Evolutionary conservation across 345 rosid species (phyloP).

Genomic region (Bruguiera parviflora): DNA sequence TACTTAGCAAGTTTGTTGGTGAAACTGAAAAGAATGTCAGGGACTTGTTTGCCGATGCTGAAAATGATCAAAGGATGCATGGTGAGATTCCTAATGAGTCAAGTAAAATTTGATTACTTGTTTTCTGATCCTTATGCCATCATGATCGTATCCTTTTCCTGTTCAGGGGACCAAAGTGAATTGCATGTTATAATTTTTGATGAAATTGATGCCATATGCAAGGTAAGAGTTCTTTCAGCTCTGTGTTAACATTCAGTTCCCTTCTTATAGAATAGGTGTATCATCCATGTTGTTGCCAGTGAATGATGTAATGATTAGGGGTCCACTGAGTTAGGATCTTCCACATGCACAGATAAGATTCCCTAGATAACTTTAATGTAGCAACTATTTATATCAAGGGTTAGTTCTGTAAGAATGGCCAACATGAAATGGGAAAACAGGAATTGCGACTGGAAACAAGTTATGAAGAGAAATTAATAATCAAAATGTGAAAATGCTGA

Average conservation of each 20-base stretch:
- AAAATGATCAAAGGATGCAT: conserved; percentile 74
- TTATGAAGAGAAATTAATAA: too few species aligned
- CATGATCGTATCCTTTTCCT: conserved; percentile 13
- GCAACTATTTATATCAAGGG: too few species aligned
- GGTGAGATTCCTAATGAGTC: conserved; percentile 43
- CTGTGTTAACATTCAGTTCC: background rate
- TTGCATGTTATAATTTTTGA: conserved; percentile 96
- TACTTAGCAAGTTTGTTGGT: conserved; percentile 96
- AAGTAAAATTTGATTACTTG: background rate
- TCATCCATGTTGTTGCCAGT: background rate
- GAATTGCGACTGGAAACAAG: too few species aligned
- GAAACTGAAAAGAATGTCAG: conserved; percentile 96
- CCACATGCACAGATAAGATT: too few species aligned
- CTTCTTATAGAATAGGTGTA: background rate
- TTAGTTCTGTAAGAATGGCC: too few species aligned
- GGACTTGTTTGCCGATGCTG: conserved; percentile 98
- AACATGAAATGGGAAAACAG: too few species aligned
- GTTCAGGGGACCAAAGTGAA: conserved; percentile 91
- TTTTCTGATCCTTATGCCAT: conserved; percentile 11
- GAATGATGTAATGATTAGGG: too few species aligned
- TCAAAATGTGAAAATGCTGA: too few species aligned
- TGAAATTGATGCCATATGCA: conserved; percentile 99
- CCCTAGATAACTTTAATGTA: too few species aligned
- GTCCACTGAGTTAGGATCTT: too few species aligned
- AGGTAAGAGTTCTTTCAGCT: conserved; percentile 47